Percentiles rank a stretch among this genome's conserved stretches.
phyloP scores from a whole-genome alignment of 2,329 filamentous ascomycete species.

The Fusarium mexicanum region DNA sequence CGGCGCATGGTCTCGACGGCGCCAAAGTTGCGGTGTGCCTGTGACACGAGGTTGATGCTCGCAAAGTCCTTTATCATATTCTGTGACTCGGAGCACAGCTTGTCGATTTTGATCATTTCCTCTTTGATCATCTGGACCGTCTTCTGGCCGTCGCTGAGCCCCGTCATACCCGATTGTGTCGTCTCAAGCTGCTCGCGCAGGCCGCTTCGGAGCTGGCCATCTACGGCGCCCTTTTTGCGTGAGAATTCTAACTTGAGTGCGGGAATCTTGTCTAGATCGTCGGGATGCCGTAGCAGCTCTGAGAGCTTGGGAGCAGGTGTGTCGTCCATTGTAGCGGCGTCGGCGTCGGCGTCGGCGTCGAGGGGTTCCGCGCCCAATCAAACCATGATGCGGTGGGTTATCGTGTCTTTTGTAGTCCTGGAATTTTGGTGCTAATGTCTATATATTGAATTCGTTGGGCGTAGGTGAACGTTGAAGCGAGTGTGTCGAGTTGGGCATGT shows the following conservation, averaged over 20 bases:
- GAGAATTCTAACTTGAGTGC: slow-evolving; percentile 90
- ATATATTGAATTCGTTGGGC: background rate
- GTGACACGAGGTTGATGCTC: slow-evolving; percentile 89
- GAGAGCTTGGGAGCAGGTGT: slow-evolving; percentile 81
- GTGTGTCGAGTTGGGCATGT: slow-evolving; percentile 14
- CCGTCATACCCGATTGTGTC: slow-evolving; percentile 91
- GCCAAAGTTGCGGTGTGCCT: slow-evolving; percentile 96
- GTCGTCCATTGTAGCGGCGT: slow-evolving; percentile 57
- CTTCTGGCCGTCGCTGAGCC: slow-evolving; percentile 88
- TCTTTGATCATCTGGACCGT: slow-evolving; percentile 94
- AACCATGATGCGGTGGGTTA: slow-evolving; percentile 38
- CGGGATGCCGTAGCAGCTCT: slow-evolving; percentile 92
- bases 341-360: slow-evolving; percentile 34
- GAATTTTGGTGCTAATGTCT: background rate
- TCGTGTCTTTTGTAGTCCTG: background rate
- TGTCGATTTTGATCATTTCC: slow-evolving; percentile 98
- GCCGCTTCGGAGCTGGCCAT: slow-evolving; percentile 87
- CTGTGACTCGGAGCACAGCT: slow-evolving; percentile 95
- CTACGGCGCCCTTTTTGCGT: slow-evolving; percentile 91
- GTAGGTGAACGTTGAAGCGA: slow-evolving; percentile 10
- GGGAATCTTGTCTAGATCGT: slow-evolving; percentile 96
- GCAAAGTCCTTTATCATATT: slow-evolving; percentile 97
- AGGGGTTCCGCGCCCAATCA: slow-evolving; percentile 37
- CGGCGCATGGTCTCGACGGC: slow-evolving; percentile 93
- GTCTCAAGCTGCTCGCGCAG: slow-evolving; percentile 93